Conservation (phyloP, 805 yeast genomes). For the Zygosaccharomyces gambellarensis region DNA sequence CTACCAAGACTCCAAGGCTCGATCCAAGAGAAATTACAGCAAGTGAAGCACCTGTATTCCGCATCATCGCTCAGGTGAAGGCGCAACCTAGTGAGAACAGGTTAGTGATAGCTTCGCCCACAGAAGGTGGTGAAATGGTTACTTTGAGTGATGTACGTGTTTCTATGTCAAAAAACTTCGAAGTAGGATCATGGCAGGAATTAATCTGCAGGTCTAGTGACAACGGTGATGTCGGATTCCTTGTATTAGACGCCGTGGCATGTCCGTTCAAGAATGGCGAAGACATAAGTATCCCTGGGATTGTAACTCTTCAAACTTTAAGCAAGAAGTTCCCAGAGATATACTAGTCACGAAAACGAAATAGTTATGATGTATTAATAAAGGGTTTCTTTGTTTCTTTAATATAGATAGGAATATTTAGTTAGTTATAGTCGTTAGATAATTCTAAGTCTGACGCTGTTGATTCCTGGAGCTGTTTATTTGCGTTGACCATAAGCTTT, state of each 20-base stretch:
- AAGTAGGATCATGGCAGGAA: constrained; percentile 33
- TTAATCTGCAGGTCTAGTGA: constrained; percentile 34
- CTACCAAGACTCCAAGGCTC: constrained; percentile 34
- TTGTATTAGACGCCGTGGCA: constrained; percentile 32
- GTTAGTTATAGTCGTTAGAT: not conserved
- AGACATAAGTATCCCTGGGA: constrained; percentile 29
- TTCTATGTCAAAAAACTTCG: constrained; percentile 24
- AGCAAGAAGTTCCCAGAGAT: constrained; percentile 31
- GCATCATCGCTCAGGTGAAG: constrained; percentile 32
- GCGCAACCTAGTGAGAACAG: constrained; percentile 29
- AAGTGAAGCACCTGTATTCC: constrained; percentile 27
- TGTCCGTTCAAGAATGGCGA: constrained; percentile 29
- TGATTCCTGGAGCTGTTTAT: not conserved
- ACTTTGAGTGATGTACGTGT: constrained; percentile 28
- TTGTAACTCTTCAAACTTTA: constrained; percentile 32
- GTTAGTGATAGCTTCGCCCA: constrained; percentile 26
- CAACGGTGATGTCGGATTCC: constrained; percentile 32
- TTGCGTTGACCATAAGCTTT: constrained; percentile 55
- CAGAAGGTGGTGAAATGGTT: constrained; percentile 27
- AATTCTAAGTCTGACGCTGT: not conserved
- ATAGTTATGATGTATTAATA: too few species aligned
- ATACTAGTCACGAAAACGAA: constrained; percentile 12
- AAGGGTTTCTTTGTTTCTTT: too few species aligned
- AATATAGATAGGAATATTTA: not conserved
- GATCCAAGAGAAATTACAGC: constrained; percentile 29